Base-by-base conservation (phyloP, 2,329 filamentous ascomycete genomes). In the Colletotrichum sp. region DNA sequence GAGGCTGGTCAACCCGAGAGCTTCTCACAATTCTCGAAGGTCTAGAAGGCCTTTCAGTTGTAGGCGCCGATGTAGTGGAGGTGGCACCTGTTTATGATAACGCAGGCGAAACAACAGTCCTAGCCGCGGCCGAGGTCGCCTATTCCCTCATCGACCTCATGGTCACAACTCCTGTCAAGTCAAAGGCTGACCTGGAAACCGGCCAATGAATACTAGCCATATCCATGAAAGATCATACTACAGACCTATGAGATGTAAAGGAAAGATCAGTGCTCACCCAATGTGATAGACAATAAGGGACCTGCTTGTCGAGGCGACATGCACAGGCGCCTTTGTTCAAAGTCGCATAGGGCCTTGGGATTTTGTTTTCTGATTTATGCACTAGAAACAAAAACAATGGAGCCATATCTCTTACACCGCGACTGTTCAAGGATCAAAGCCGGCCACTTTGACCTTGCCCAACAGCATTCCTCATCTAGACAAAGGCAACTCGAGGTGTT, bases 21-120 rank as follows among this genome's bases (percentile, higher is more conserved):
- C 86, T 97, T 75, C 93, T 96, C 76, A 88, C 92, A 4, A 93
- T 96, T 71, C 84, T 96, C 76, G 89, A 95, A 26, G 94, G 93
- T 0, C 89, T 96, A 15, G 92, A 93, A 80, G 90, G 88, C 0
- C 83, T 96, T 81, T 94, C 95, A 78, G 87, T 96, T 8, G 91
- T 96, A 1, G 95, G 94, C 2, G 95, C 93, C 0, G 95, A 96
- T 85, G 90, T 96, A 64, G 95, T 96, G 5, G 95, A 96, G 85
- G 94, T 96, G 8, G 91, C 93, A 3, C 95, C 95, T 0, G 92
- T 91, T 6, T 96, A 96, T 83, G 95, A 96, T 85, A 93, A 93
- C 24, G 87, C 86, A 13, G 94, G 91, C 5, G 95, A 96, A 85
- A 92, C 90, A 32, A 97, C 95, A 6, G 92, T 92, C 4, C 83